Conservation (phyloP, 768 basidiomycete species). For the Psilocybe subaeruginosa region DNA sequence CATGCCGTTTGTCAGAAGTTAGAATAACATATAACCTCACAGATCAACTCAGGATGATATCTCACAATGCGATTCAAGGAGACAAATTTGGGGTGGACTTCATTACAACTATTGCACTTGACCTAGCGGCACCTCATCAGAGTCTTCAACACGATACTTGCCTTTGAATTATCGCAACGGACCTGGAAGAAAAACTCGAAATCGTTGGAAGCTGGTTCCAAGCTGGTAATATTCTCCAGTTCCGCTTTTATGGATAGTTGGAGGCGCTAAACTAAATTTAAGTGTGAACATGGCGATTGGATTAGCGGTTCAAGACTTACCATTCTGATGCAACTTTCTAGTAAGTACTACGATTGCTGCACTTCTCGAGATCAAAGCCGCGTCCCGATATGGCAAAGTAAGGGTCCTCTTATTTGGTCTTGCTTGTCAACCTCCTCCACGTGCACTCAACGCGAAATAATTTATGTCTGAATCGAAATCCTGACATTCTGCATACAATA, state of each 20-base stretch:
- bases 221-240: slow-evolving; percentile 75
- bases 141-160: not conserved
- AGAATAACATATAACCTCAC: not conserved
- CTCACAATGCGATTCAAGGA: slow-evolving; percentile 71
- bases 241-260: slow-evolving; percentile 77
- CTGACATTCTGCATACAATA: not conserved
- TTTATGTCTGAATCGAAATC: not conserved
- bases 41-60: not conserved
- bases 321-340: slow-evolving; percentile 41
- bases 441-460: slow-evolving; percentile 9
- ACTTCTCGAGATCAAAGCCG: no score
- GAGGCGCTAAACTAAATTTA: slow-evolving; percentile 45
- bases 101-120: slow-evolving; percentile 79
- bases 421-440: slow-evolving; percentile 10
- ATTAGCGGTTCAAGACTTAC: slow-evolving; percentile 37
- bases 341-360: no score
- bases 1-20: not conserved
- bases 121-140: slow-evolving; percentile 47
- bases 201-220: slow-evolving; percentile 64
- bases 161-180: slow-evolving; percentile 6
- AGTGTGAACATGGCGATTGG: slow-evolving; percentile 10
- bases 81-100: slow-evolving; percentile 73
- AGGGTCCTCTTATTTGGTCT: slow-evolving; percentile 17
- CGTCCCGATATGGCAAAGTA: not conserved
- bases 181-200: slow-evolving; percentile 87